Evolutionary conservation across 176 grass and related monocot genomes (phyloP).

Genomic region (Musa itinerans): DNA sequence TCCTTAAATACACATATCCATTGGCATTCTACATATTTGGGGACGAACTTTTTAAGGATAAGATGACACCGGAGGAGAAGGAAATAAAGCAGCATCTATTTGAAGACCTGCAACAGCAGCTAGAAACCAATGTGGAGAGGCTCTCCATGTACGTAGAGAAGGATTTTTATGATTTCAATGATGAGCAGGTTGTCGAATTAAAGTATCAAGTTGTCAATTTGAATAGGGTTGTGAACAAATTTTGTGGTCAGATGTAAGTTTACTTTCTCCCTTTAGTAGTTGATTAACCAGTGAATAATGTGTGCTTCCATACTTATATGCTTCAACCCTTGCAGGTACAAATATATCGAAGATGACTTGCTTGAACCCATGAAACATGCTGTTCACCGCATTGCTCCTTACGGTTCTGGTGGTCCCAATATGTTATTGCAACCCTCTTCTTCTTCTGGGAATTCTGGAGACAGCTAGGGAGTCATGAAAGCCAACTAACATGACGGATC

Average conservation of each 20-base stretch:
- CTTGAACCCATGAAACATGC: conserved; percentile 59
- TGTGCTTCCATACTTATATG: neutral
- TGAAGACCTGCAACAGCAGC: conserved; percentile 88
- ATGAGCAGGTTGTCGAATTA: conserved; percentile 24
- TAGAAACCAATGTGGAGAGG: conserved; percentile 87
- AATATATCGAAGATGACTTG: conserved; percentile 87
- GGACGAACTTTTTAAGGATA: conserved; percentile 40
- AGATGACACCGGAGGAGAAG: conserved; percentile 39
- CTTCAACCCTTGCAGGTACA: conserved; percentile 50
- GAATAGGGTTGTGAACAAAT: conserved; percentile 31
- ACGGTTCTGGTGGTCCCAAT: conserved; percentile 57
- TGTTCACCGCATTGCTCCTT: conserved; percentile 73
- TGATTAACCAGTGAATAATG: neutral
- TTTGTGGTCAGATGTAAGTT: conserved; percentile 39
- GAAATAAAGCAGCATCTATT: conserved; percentile 79
- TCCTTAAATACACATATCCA: conserved; percentile 70
- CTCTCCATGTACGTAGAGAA: conserved; percentile 38
- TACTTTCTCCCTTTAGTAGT: neutral
- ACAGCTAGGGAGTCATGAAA: too few relatives aligned
- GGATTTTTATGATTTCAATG: conserved; percentile 28
- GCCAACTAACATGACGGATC: too few relatives aligned
- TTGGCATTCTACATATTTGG: conserved; percentile 50
- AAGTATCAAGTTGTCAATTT: conserved; percentile 28
- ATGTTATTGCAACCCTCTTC: too few relatives aligned
- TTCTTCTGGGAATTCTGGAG: too few relatives aligned